phyloP scores from a whole-genome alignment of 257 asterid genomes.

The Ballota nigra region DNA sequence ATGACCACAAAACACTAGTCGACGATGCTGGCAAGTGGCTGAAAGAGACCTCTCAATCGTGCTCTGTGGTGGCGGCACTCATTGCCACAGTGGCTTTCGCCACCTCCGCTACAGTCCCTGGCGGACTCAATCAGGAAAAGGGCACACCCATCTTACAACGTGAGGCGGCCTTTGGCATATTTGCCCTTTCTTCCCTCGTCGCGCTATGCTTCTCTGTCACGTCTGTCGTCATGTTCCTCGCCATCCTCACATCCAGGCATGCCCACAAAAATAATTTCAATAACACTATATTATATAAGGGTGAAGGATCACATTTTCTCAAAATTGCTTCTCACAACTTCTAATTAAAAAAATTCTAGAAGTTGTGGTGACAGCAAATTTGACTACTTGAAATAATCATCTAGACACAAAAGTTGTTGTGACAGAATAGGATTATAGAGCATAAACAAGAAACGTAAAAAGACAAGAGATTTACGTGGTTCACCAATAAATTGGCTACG shows the following conservation, averaged over 20 bases:
- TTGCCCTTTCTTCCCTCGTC: slow-evolving; percentile 43
- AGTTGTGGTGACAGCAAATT: too few species aligned
- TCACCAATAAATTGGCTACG: too few species aligned
- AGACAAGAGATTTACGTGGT: too few species aligned
- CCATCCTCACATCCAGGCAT: slow-evolving; percentile 47
- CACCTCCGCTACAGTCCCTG: slow-evolving; percentile 48
- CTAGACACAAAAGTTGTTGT: background rate
- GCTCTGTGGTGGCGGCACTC: slow-evolving; percentile 57
- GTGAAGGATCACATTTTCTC: too few species aligned
- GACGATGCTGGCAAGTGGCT: slow-evolving; percentile 44
- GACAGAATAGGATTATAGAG: too few species aligned
- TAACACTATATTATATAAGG: too few species aligned
- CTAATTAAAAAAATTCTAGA: too few species aligned
- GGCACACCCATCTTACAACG: slow-evolving; percentile 35
- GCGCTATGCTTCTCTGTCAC: slow-evolving; percentile 57
- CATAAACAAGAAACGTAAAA: too few species aligned
- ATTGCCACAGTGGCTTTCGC: slow-evolving; percentile 67
- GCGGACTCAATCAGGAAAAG: slow-evolving; percentile 29
- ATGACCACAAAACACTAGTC: slow-evolving; percentile 21
- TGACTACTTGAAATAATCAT: background rate
- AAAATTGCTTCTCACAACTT: too few species aligned
- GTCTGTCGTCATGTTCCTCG: slow-evolving; percentile 45
- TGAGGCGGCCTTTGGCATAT: slow-evolving; percentile 33
- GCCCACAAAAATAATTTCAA: background rate
- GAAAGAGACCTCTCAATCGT: slow-evolving; percentile 44